Base-by-base conservation (phyloP, 495 filamentous ascomycete genomes). In the Aspergillus egyptiacus region DNA sequence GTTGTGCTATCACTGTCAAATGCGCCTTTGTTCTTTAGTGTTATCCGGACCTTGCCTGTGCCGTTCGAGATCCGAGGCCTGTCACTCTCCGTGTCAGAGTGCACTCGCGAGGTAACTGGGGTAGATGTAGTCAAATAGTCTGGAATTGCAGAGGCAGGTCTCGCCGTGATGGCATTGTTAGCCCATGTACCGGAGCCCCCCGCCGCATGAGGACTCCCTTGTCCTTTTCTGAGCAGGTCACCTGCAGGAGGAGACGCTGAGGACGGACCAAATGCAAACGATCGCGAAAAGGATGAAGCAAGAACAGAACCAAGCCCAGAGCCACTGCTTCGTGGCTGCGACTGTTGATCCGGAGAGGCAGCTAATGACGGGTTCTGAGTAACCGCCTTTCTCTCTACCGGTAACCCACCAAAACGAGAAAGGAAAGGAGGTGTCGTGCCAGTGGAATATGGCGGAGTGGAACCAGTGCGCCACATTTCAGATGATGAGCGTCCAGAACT, bases 1-100 rank as follows among this genome's bases (percentile, higher is more conserved):
- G 84, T 70, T 63, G 76, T 76, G n/a, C 81, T 81, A 60, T 91
- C 86, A 42, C 85, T 81, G 46, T 91, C 85, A 47, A 96, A 95
- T 25, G 77, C 73, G 32, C 76, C 75, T 54, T 86, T 82, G 48
- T 96, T 90, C 58, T 86, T 84, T 56, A 91, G 76, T 1, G 75
- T 76, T 11, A 83, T 76, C 11, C 73, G 79, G 40, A 95, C 75
- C 22, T 61, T 63, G 22, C 50, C 61, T 64, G 47, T 52, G 4
- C 56, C 54, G 33, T 69, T 71, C 43, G 49, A 30, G 18, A 45
- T 20, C 31, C 48, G 52, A 23, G 53, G 55, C 20, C 54, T 60
- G 22, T 78, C 73, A 43, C 70, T 74, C 49, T 72, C 71, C n/a
- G 66, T 63, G 28, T 78, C 75, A 2, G 73, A 75, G 23, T 68